Conservation (phyloP, 2,329 filamentous ascomycete species). For the Sarocladiaceae sp. region DNA sequence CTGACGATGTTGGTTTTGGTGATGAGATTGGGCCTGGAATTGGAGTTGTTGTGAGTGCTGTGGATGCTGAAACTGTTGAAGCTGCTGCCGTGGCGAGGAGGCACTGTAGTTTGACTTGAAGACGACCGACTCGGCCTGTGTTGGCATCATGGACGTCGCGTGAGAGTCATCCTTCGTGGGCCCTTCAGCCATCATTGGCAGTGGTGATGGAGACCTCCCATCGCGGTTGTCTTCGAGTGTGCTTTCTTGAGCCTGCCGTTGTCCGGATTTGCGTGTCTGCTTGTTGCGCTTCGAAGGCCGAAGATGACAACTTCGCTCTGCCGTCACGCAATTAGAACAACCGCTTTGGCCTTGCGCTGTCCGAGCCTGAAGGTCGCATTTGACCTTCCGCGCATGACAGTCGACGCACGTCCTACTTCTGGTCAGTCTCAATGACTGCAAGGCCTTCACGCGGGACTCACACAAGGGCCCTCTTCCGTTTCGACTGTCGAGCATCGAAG, state of each 20-base stretch:
- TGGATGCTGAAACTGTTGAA: not conserved
- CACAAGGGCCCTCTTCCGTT: slow-evolving; percentile 23
- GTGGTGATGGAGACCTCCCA: not conserved
- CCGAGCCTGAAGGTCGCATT: slow-evolving; percentile 28
- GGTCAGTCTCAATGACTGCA: too few species aligned
- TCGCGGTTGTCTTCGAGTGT: not conserved
- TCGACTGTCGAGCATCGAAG: slow-evolving; percentile 24
- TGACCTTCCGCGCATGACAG: slow-evolving; percentile 32
- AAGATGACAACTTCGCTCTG: slow-evolving; percentile 22
- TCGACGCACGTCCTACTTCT: slow-evolving; percentile 18
- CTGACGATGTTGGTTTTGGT: not conserved
- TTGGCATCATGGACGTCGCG: not conserved
- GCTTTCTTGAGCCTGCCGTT: not conserved
- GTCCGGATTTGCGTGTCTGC: slow-evolving; percentile 11
- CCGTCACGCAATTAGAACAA: slow-evolving; percentile 24
- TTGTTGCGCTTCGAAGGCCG: slow-evolving; percentile 25
- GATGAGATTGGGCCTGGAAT: too few species aligned
- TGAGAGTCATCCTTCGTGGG: not conserved
- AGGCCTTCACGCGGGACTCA: too few species aligned
- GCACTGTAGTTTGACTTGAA: too few species aligned
- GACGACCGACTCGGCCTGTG: not conserved
- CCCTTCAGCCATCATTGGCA: not conserved
- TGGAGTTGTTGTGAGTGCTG: not conserved
- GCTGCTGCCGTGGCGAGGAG: slow-evolving; percentile 1
- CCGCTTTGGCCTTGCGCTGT: slow-evolving; percentile 17